phyloP scores from a whole-genome alignment of 441 rosid species.

The Raphanus hybrid region DNA sequence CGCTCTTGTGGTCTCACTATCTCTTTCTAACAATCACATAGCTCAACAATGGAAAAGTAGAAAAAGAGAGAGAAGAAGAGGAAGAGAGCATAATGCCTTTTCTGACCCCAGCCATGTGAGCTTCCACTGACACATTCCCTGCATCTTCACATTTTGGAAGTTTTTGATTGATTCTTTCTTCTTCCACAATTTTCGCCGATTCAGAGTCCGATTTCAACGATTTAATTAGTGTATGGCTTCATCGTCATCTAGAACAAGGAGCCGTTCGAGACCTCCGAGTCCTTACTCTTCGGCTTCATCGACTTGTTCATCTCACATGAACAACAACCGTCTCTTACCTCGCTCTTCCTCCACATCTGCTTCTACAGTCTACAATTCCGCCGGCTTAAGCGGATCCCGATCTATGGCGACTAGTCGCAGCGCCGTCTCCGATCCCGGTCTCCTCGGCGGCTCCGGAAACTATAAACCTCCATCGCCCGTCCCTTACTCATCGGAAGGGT shows the following conservation, averaged over 20 bases:
- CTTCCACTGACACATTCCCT: slow-evolving; percentile 72
- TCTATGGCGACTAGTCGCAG: slow-evolving; percentile 76
- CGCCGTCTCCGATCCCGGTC: slow-evolving; percentile 61
- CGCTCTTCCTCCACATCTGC: slow-evolving; percentile 82
- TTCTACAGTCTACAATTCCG: slow-evolving; percentile 51
- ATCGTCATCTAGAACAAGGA: slow-evolving; percentile 84
- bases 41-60: slow-evolving; percentile 23
- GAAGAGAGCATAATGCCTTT: slow-evolving; percentile 42
- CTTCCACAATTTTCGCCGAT: slow-evolving; percentile 1
- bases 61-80: neutral
- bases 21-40: slow-evolving; percentile 22
- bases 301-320: slow-evolving; percentile 65
- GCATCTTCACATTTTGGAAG: slow-evolving; percentile 28
- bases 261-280: slow-evolving; percentile 84
- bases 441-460: slow-evolving; percentile 45
- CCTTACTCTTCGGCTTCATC: slow-evolving; percentile 61
- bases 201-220: slow-evolving; percentile 42
- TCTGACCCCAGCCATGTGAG: slow-evolving; percentile 82
- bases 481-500: slow-evolving; percentile 65
- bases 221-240: slow-evolving; percentile 66
- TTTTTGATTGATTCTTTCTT: slow-evolving; percentile 33
- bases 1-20: slow-evolving; percentile 37
- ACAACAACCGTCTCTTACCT: slow-evolving; percentile 67
- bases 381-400: slow-evolving; percentile 61
- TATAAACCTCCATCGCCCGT: slow-evolving; percentile 56